phyloP scores from a whole-genome alignment of 768 basidiomycete species.

The Naganishia onofrii region DNA sequence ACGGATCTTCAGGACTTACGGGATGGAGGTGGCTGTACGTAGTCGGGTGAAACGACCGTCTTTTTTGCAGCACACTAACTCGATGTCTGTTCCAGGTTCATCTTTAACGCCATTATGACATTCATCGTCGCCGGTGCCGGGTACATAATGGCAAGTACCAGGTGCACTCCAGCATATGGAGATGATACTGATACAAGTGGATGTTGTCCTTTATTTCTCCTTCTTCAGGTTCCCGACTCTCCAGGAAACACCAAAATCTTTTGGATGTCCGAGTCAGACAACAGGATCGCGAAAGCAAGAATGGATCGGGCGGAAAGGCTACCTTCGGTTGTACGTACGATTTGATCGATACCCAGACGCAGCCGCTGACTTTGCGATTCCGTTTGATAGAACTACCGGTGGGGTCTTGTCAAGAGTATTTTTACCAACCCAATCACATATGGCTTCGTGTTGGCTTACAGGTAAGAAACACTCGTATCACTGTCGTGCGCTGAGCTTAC shows the following conservation, averaged over 20 bases:
- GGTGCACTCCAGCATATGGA: not conserved
- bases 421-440: constrained; percentile 36
- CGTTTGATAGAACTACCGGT: constrained; percentile 3
- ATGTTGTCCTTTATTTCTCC: not conserved
- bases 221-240: constrained; percentile 32
- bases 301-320: constrained; percentile 34
- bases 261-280: constrained; percentile 37
- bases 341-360: not conserved
- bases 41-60: not conserved
- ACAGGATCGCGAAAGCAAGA: constrained; percentile 30
- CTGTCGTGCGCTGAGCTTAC: not conserved
- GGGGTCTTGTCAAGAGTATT: constrained; percentile 25
- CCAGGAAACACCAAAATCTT: constrained; percentile 34
- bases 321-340: constrained; percentile 31
- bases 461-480: constrained; percentile 20
- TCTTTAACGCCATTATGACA: constrained; percentile 35
- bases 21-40: constrained; percentile 40
- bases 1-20: constrained; percentile 30
- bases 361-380: not conserved
- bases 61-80: not conserved
- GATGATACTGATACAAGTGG: not conserved
- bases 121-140: constrained; percentile 35
- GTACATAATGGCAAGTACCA: constrained; percentile 26
- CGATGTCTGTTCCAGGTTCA: constrained; percentile 18
- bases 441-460: constrained; percentile 33